Evolutionary conservation across 345 rosid genomes (phyloP).

Genomic region (Eucalyptus marginata): DNA sequence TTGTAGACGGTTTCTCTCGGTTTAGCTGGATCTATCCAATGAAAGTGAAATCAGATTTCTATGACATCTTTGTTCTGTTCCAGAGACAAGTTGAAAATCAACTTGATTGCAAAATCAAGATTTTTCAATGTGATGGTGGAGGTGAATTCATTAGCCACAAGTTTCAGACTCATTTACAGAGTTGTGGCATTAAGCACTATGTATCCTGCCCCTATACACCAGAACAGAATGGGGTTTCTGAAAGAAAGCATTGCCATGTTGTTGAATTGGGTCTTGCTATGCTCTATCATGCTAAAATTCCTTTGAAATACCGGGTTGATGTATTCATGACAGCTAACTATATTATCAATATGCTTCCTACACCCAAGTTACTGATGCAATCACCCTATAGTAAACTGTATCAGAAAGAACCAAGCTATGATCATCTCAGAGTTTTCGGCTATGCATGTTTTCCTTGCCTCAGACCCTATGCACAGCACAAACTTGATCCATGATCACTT

Average conservation of each 20-base stretch:
- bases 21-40: neutral
- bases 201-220: neutral
- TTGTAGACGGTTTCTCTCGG: neutral
- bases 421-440: neutral
- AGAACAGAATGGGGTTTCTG: neutral
- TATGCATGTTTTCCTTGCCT: neutral
- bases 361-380: rapidly evolving
- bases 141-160: neutral
- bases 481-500: neutral
- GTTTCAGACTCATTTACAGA: neutral
- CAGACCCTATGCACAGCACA: rapidly evolving
- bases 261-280: neutral
- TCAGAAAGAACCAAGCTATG: rapidly evolving
- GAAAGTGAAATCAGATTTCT: neutral
- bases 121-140: neutral
- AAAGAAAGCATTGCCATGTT: neutral
- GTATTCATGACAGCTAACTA: neutral
- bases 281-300: neutral
- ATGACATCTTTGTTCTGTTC: neutral
- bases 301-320: neutral
- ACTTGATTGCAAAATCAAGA: neutral
- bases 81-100: neutral
- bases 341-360: neutral
- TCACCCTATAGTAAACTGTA: rapidly evolving
- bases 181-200: neutral